Base-by-base conservation (phyloP, 352 stramenopile species). In the Globisporangium heterothallicum region DNA sequence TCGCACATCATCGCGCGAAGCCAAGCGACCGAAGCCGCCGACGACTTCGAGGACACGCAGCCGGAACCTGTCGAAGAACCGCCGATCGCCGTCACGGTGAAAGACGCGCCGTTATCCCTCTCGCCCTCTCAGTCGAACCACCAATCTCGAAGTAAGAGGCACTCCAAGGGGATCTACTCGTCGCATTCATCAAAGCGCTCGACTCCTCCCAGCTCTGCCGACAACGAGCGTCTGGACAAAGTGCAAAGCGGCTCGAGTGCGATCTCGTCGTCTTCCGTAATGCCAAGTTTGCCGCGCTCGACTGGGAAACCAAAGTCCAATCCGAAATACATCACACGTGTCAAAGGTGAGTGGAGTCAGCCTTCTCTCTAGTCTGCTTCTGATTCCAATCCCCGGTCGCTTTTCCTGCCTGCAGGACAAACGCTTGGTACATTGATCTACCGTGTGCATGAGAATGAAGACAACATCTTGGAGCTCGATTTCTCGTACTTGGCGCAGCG, bases 401-500 rank as follows among this genome's bases (percentile, higher is more conserved):
- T 53, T 13, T 35, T 4, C 1, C 21, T 7, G 29, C 8, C 61
- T 2, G 34, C 58, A 72, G 79, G 73, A 41, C 71, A 75, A 40
- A 91, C 77, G 16, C 64, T 91, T 0, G 75, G 56, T 1, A 66
- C 50, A 1, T 68, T 86, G 35, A 63, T 91, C 45, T 64, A 82
- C 27, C 61, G 61, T 12, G 74, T 91, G 27, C 64, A 70, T 7
- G 44, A 70, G 24, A 88, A 91, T 57, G 67, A 88, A 61, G 72
- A 74, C 25, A 64, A 84, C 48, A 65, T 86, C 18, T 63, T 64
- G 14, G 77, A 88, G 46, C 67, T 91, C 21, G 77, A 91, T 38
- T 88, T 91, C 32, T 86, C 80, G 7, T 68, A 72, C 42, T 54
- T 88, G 7, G 63, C 76, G 7, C 59, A 70, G 42, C 66, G 60